Evolutionary conservation across 352 stramenopile genomes (phyloP).

Genomic region (Nothophytophthora sp.): DNA sequence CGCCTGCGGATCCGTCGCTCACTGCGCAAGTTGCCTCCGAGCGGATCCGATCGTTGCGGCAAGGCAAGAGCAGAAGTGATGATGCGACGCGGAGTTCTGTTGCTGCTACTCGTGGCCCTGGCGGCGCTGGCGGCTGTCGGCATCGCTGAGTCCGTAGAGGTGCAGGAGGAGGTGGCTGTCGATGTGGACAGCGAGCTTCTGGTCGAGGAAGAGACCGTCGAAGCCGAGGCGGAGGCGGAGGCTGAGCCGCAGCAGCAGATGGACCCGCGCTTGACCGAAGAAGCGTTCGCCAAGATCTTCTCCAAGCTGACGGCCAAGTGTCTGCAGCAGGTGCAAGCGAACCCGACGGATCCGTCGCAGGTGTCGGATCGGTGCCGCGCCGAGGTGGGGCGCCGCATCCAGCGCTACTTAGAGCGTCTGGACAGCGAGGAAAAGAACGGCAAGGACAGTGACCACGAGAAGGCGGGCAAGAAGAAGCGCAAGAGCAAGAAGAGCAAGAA

Average conservation of each 20-base stretch:
- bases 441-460: constrained; percentile 30
- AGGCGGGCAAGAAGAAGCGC: constrained; percentile 46
- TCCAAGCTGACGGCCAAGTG: constrained; percentile 77
- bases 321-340: constrained; percentile 69
- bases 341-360: constrained; percentile 56
- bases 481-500: constrained; percentile 74
- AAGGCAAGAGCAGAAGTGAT: neutral
- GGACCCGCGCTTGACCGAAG: constrained; percentile 51
- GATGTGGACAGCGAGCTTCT: constrained; percentile 43
- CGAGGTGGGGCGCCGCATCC: constrained; percentile 57
- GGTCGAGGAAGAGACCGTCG: constrained; percentile 45
- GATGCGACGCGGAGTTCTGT: constrained; percentile 49
- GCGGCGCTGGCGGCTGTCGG: constrained; percentile 34
- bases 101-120: constrained; percentile 51
- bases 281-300: constrained; percentile 71
- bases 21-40: constrained; percentile 25
- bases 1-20: too few relatives aligned
- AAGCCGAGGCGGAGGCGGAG: constrained; percentile 24
- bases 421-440: constrained; percentile 36
- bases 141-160: constrained; percentile 13
- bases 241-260: constrained; percentile 21
- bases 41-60: neutral
- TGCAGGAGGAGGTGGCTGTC: constrained; percentile 32
- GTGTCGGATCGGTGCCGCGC: constrained; percentile 68
- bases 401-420: constrained; percentile 62